Base-by-base conservation (phyloP, 2,329 filamentous ascomycete genomes). In the Lachnellula subtilissima region DNA sequence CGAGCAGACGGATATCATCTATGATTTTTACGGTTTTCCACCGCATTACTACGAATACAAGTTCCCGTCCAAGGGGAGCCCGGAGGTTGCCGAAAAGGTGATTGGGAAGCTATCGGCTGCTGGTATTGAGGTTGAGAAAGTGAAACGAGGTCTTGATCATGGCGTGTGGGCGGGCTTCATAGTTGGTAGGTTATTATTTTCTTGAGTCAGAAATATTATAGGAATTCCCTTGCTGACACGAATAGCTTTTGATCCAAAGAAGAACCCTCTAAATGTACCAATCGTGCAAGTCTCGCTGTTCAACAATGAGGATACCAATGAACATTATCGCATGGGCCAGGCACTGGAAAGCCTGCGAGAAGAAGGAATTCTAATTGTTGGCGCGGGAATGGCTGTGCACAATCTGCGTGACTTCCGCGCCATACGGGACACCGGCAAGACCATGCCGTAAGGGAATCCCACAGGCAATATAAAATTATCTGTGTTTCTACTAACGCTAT, bases 21-120 rank as follows among this genome's bases (percentile, higher is more conserved):
- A 89, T 69, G 87, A 90, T 80, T 90, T 88, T 73, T 87, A 87
- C 67, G 85, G 85, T 2, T 91, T 91, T 67, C 88, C 87, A 0
- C 71, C 77, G 1, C 78, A 88, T 63, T 90, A 83, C 65, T 90
- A 90, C 70, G 74, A 85, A 58, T 81, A 84, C 52, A 74, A 83
- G 53, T 91, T 83, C 61, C 86, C 86, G 0, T 83, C 85, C 64
- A 77, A 73, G 32, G 87, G 87, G 36, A 84, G 78, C 49, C 78
- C 78, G 3, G 75, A 81, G 42, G 69, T 91, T 11, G 84, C 86
- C 1, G 71, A 78, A 28, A 78, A 78, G 52, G 77, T 90, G 53
- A 76, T 88, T 42, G 68, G 72, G n/a, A 70, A 80, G 52, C 74
- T 90, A 7, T 71, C 73, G 2, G 68, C 76, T 9, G 79, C 81